Evolutionary conservation across 352 stramenopile genomes (phyloP), one percentile per base, ranked within the genome.

Genomic region (Globisporangium lucens): DNA sequence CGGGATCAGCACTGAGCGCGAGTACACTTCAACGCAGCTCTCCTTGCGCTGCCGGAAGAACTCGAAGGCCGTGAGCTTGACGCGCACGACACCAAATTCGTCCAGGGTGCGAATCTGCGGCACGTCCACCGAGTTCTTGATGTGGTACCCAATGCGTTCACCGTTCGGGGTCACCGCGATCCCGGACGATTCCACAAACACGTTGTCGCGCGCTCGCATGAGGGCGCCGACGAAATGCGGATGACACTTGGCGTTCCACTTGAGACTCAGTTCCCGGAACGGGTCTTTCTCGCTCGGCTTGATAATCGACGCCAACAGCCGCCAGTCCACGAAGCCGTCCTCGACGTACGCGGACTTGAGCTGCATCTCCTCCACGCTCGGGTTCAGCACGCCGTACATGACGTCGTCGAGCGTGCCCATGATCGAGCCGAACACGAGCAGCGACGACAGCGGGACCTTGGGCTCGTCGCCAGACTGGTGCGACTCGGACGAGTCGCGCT

Each of bases 171-270:
- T 73, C 0, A 65, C 43, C 0, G 68, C 63, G 29, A 83, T 74
- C 1, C 83, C 83, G 3, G 70, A 82, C 2, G 80, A 80, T 56
- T 91, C 80, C 51, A 91, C 61, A 56, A 78, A 87, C 46, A 87
- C 78, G 43, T 76, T 77, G 70, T 91, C 83, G n/a, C 83, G 80
- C 61, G 81, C 74, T 43, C 79, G 82, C 27, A 85, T 75, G 17
- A 90, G 46, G 47, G 68, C 30, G 67, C 77, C 64, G 69, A 85
- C 36, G 63, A 75, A 46, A 58, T 71, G 24, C 46, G 77, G 51
- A 66, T 79, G 27, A 59, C 57, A 69, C 61, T 89, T 89, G 53
- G 87, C 75, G 52, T 66, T 74, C 82, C 82, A 89, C 36, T 84
- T 84, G 41, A 91, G 57, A 1, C 70, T 63, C 9, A 87, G 58